Conservation (phyloP, 371 early-diverging fungal species). For the Zopfochytrium polystomum region DNA sequence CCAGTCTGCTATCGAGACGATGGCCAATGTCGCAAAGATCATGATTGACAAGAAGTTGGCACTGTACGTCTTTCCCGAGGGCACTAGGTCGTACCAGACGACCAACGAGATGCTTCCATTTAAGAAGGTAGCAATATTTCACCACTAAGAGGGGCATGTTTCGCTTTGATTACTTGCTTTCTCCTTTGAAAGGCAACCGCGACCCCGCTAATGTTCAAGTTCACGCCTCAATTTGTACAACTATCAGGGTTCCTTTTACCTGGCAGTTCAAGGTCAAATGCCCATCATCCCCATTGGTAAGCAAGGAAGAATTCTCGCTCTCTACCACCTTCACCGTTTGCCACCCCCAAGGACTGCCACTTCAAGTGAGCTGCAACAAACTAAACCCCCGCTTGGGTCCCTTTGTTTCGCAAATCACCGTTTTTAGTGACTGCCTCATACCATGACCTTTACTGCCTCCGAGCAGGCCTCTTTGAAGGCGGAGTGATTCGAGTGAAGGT, state of each 20-base stretch:
- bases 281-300: constrained; percentile 85
- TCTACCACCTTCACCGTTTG: too few species aligned
- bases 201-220: too few species aligned
- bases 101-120: constrained; percentile 79
- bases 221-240: not conserved
- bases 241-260: constrained; percentile 63
- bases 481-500: constrained; percentile 76
- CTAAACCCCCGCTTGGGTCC: too few species aligned
- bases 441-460: constrained; percentile 65
- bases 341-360: not conserved
- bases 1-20: constrained; percentile 73
- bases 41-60: constrained; percentile 73
- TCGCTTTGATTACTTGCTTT: not conserved
- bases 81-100: constrained; percentile 78
- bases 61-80: constrained; percentile 92
- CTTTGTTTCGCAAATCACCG: too few species aligned
- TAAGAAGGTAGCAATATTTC: constrained; percentile 66
- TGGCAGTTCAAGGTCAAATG: constrained; percentile 81
- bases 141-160: constrained; percentile 55
- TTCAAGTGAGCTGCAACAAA: constrained; percentile 1
- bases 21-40: constrained; percentile 68
- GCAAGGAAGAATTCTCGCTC: too few species aligned
- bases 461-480: constrained; percentile 56
- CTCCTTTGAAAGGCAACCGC: not conserved
- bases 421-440: constrained; percentile 64